phyloP scores from a whole-genome alignment of 2,329 filamentous ascomycete genomes.

The Chaetomiaceae sp. region DNA sequence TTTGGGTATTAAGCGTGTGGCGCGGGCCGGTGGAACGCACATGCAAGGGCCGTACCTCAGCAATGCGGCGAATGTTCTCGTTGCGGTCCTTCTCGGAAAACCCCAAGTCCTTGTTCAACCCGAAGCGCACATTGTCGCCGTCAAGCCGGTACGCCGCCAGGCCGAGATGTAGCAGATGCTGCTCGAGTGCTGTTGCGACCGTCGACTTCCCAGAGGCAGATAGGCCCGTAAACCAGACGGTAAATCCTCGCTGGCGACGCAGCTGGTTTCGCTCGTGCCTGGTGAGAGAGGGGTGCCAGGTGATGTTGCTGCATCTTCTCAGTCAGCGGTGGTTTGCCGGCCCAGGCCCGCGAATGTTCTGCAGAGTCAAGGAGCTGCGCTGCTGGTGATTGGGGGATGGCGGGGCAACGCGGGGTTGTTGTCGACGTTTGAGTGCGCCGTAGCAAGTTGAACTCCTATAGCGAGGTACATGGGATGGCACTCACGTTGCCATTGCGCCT shows the following conservation, averaged over 20 bases:
- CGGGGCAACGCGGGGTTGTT: neutral
- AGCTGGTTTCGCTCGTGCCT: slow-evolving; percentile 67
- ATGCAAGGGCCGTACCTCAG: too few relatives aligned
- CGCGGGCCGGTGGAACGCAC: too few relatives aligned
- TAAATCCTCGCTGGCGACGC: slow-evolving; percentile 83
- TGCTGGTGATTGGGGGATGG: neutral
- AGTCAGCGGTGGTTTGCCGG: too few relatives aligned
- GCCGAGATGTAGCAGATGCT: slow-evolving; percentile 84
- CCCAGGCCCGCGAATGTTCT: too few relatives aligned
- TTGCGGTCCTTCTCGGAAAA: slow-evolving; percentile 90
- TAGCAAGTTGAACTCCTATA: too few relatives aligned
- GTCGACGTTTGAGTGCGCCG: too few relatives aligned
- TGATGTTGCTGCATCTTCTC: slow-evolving; percentile 63
- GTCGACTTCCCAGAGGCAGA: slow-evolving; percentile 96
- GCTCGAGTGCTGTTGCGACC: slow-evolving; percentile 91
- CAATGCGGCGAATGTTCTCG: slow-evolving; percentile 96
- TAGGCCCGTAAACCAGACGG: slow-evolving; percentile 96
- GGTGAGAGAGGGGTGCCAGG: slow-evolving; percentile 78
- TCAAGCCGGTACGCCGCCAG: slow-evolving; percentile 87
- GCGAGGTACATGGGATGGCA: too few relatives aligned
- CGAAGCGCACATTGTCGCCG: slow-evolving; percentile 97
- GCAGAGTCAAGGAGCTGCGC: too few relatives aligned
- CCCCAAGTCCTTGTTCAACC: slow-evolving; percentile 93
- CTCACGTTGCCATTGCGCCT: slow-evolving; percentile 17
- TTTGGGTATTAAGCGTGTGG: too few relatives aligned